Base-by-base conservation (phyloP, 106 monocot species). In the Dendrobium catenatum region DNA sequence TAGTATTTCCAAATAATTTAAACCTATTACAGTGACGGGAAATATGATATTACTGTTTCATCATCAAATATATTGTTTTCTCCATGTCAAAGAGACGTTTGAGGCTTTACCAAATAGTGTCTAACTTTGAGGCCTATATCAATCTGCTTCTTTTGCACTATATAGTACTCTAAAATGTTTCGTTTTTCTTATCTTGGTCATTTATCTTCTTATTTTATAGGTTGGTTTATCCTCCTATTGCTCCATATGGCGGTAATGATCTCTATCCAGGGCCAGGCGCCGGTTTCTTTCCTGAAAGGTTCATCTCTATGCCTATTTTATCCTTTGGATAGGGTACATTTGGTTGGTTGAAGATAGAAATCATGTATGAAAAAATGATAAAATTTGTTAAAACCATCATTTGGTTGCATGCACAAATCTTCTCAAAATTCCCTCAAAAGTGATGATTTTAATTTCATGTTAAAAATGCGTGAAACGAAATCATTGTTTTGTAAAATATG, bases 241-340 rank as follows among this genome's bases (percentile, higher is more conserved):
- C 82, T 44, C 76, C 88, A 61, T 70, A 84, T 74, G 89, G 77
- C 24, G 73, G 59, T 51, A 85, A 78, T 82, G 94, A 96, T 89
- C 42, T 90, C 54, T 76, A 76, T 76, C 96, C 96, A 59, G 90
- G 88, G 4, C 87, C 87, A 51, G 91, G 92, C 79, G 90, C 92
- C 47, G 96, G 96, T 20, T 79, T 96, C 75, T 89, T 80, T 64
- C 96, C 96, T 70, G 33, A 72, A 24, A 89, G 94, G 94, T 96
- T 81, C 58, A n/a, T 61, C 41, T 31, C 74, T 37, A 6, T 24
- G 27, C 74, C 19, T 26, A 59, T 0, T 55, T 76, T 77, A 11
- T 42, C n/a, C 7, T 73, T 48, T 47, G 10, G 37, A n/a, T 56
- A 56, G 2, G 22, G 8, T 3, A n/a, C n/a, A 61, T 61, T 61